Conservation (phyloP, 225 moss, liverwort and hornwort genomes). For the Asterella californica region DNA sequence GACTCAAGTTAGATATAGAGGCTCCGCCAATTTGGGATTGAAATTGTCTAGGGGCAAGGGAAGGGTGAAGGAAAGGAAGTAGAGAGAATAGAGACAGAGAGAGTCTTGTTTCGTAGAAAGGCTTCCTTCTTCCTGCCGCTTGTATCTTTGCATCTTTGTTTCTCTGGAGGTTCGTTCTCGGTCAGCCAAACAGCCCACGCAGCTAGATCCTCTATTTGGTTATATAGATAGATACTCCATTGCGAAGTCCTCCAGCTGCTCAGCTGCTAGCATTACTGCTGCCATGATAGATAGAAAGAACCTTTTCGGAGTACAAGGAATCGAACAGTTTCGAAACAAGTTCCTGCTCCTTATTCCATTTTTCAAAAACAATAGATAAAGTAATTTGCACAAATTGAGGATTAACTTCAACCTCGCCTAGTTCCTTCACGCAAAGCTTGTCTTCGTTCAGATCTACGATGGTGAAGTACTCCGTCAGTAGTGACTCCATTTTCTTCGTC, state of each 20-base stretch:
- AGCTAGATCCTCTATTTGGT: too few species aligned
- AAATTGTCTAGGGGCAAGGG: too few species aligned
- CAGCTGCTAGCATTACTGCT: conserved; percentile 55
- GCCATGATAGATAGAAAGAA: conserved; percentile 55
- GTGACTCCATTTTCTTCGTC: conserved; percentile 60
- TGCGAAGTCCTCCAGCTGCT: conserved; percentile 70
- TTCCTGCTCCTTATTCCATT: conserved; percentile 58
- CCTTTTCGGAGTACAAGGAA: conserved; percentile 55
- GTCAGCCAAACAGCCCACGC: too few species aligned
- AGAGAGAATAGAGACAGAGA: too few species aligned
- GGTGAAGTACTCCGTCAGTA: conserved; percentile 70
- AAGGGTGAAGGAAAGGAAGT: too few species aligned
- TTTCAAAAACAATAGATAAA: conserved; percentile 54
- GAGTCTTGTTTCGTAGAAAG: too few species aligned
- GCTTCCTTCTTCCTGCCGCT: too few species aligned
- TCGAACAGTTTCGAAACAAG: conserved; percentile 63
- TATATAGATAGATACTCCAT: too few species aligned
- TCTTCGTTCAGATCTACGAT: conserved; percentile 69
- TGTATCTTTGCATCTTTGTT: too few species aligned
- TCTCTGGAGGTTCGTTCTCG: too few species aligned
- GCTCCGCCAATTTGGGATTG: too few species aligned
- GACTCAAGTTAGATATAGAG: too few species aligned
- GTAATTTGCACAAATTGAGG: conserved; percentile 65
- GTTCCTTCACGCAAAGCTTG: conserved; percentile 66
- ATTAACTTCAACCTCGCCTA: conserved; percentile 52